These are phyloP conservation scores for Penicillium hordei DNA, from an alignment of 2,329 filamentous ascomycete genomes.

Conservation along the genomic window DNA sequence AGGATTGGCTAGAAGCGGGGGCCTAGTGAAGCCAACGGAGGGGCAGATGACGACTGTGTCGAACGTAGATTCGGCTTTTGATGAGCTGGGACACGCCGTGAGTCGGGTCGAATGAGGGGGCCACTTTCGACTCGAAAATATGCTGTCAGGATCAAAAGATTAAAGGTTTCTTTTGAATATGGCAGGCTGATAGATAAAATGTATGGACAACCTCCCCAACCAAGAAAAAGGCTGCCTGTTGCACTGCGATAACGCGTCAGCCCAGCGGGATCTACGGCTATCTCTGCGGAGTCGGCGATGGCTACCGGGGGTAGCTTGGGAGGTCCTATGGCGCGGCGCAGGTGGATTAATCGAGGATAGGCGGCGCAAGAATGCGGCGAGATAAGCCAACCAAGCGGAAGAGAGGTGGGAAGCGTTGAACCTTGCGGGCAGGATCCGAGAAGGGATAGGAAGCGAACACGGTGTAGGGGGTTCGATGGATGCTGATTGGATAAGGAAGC, in stretches of 20 bases:
- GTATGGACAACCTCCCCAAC: conserved; percentile 13
- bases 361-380: conserved; percentile 17
- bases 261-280: conserved; percentile 10
- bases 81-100: conserved; percentile 8
- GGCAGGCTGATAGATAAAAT: conserved; percentile 12
- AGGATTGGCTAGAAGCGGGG: conserved; percentile 20
- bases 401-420: conserved; percentile 18
- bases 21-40: conserved; percentile 27
- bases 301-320: background rate
- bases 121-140: conserved; percentile 2
- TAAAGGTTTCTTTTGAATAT: background rate
- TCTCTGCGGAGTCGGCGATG: background rate
- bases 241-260: conserved; percentile 2
- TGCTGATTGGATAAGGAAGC: conserved; percentile 28
- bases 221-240: conserved; percentile 8
- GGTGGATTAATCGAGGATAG: conserved; percentile 12
- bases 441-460: conserved; percentile 12
- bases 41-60: conserved; percentile 37
- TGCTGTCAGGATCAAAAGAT: background rate
- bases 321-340: conserved; percentile 13
- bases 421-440: conserved; percentile 16
- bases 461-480: background rate
- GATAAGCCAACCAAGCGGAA: conserved; percentile 13
- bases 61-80: conserved; percentile 21
- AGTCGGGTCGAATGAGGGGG: conserved; percentile 6